Percentiles rank a stretch among this genome's conserved stretches.
These are phyloP conservation scores for Baudoinia panamericana DNA, from an alignment of 495 filamentous ascomycete species.

Conservation along the genomic window DNA sequence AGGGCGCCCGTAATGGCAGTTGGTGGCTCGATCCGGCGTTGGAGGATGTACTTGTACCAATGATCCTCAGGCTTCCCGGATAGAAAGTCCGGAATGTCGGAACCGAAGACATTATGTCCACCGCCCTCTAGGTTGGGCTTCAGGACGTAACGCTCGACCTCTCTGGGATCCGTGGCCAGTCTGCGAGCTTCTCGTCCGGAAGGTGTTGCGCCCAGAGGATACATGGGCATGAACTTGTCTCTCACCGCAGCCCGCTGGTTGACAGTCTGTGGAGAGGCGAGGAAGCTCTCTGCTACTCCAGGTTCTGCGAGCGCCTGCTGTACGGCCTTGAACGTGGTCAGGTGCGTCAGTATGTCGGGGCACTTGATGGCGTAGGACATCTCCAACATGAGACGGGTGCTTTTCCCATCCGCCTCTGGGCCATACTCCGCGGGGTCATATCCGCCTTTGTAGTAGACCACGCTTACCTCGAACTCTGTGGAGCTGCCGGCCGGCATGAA, in stretches of 20 bases:
- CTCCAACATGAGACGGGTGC: conserved; percentile 11
- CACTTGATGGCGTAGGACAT: conserved; percentile 20
- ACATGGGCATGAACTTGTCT: conserved; percentile 17
- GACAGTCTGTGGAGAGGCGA: background rate
- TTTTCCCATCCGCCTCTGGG: background rate
- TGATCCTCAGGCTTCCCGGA: conserved; percentile 12
- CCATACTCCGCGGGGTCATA: conserved; percentile 17
- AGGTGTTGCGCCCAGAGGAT: conserved; percentile 9
- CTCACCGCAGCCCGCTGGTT: background rate
- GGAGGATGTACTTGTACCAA: conserved; percentile 19
- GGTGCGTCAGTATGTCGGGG: conserved; percentile 15
- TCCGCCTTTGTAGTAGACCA: conserved; percentile 21
- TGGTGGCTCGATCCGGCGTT: conserved; percentile 19
- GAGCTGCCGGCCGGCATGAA: background rate
- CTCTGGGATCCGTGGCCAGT: conserved; percentile 1
- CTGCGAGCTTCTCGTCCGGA: conserved; percentile 3
- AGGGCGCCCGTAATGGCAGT: background rate
- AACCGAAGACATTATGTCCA: conserved; percentile 22
- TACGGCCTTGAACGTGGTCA: conserved; percentile 20
- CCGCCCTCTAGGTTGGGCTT: conserved; percentile 23
- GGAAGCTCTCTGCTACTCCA: conserved; percentile 15
- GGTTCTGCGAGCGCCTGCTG: conserved; percentile 17
- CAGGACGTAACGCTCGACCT: conserved; percentile 13
- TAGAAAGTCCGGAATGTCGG: conserved; percentile 19
- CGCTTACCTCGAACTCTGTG: conserved; percentile 14